These are phyloP conservation scores for Epichloe scottii DNA, from an alignment of 2,329 filamentous ascomycete species.

Conservation along the genomic window DNA sequence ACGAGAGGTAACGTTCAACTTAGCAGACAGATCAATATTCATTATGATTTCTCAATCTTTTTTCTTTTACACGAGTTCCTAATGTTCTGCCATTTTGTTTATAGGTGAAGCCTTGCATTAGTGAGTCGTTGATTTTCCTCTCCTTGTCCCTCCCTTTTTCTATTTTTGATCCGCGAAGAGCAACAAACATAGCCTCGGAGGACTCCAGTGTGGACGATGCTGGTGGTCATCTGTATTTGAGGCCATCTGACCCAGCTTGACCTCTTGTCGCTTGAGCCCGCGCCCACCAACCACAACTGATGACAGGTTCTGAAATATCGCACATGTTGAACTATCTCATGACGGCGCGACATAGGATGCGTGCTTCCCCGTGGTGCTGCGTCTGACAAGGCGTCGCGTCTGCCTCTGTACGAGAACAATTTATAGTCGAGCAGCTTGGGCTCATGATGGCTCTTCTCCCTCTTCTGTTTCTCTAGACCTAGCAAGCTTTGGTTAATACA, in stretches of 20 bases:
- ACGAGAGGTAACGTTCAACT: conserved; percentile 10
- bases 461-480: no score
- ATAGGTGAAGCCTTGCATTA: no score
- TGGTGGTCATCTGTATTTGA: background rate
- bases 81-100: background rate
- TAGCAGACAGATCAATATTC: conserved; percentile 9
- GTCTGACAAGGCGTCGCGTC: no score
- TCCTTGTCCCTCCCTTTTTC: no score
- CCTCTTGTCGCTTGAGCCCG: background rate
- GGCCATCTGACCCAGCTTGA: background rate
- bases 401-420: no score
- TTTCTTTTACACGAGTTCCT: background rate
- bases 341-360: no score
- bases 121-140: no score
- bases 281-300: background rate
- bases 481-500: no score
- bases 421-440: no score
- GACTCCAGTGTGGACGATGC: background rate
- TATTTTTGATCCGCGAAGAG: background rate
- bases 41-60: background rate
- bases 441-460: no score
- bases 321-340: no score
- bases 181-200: background rate
- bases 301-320: background rate
- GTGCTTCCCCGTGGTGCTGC: no score